phyloP scores from a whole-genome alignment of 345 rosid species.

The Rhizophora apiculata region DNA sequence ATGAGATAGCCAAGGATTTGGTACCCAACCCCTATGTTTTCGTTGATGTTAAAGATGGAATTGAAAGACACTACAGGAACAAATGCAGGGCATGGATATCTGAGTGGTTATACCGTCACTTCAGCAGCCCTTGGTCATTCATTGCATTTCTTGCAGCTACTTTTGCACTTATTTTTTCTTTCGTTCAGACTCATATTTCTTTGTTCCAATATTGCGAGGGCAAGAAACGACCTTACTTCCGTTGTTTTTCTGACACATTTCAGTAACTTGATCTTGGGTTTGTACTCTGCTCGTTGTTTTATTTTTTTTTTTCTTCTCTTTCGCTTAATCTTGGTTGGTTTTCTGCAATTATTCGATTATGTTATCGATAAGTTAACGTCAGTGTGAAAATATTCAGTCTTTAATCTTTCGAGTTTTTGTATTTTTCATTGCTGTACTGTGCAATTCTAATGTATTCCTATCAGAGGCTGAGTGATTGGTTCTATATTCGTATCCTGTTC shows the following conservation, averaged over 20 bases:
- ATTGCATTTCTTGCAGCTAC: conserved; percentile 11
- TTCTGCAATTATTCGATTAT: no score
- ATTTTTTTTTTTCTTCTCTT: no score
- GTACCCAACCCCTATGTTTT: conserved; percentile 1
- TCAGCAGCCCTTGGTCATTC: conserved; percentile 15
- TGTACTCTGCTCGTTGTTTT: no score
- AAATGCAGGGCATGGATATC: not conserved
- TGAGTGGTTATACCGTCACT: conserved; percentile 2
- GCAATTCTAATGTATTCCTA: no score
- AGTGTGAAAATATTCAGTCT: no score
- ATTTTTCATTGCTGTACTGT: no score
- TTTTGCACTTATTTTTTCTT: not conserved
- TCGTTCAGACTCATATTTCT: conserved; percentile 7
- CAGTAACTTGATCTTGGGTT: no score
- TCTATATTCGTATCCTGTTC: no score
- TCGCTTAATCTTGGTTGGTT: no score
- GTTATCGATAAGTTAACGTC: no score
- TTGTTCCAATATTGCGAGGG: not conserved
- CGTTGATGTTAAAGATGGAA: not conserved
- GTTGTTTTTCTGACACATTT: not conserved
- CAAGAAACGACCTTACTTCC: not conserved
- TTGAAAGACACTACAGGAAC: conserved; percentile 4
- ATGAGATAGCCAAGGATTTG: conserved; percentile 10
- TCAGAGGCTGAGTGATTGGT: no score
- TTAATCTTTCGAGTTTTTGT: no score